Percentiles rank a stretch among this genome's conserved stretches.
Conservation (phyloP, 441 rosid species). For the Corymbia citriodora region DNA sequence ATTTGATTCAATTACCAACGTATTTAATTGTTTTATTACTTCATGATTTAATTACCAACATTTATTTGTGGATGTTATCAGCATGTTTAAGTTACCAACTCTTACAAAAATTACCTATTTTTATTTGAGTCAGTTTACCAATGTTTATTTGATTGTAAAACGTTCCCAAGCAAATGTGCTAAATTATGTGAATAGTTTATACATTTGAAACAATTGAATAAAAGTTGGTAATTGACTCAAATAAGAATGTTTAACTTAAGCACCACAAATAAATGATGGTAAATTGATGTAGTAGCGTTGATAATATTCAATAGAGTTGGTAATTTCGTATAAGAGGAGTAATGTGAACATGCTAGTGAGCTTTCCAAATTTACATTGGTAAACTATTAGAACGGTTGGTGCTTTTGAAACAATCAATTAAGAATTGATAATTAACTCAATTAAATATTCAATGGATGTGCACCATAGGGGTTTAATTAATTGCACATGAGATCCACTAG, state of each 20-base stretch:
- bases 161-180: not conserved
- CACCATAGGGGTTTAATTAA: too few relatives aligned
- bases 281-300: too few relatives aligned
- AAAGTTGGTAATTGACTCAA: too few relatives aligned
- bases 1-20: not conserved
- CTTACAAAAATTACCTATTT: not conserved
- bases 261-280: not conserved
- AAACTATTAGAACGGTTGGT: too few relatives aligned
- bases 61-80: not conserved
- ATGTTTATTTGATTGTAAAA: not conserved
- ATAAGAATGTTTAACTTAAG: not conserved
- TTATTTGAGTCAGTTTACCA: not conserved
- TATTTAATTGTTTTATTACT: not conserved
- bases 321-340: too few relatives aligned
- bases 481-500: too few relatives aligned
- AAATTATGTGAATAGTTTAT: not conserved
- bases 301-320: too few relatives aligned
- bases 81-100: not conserved
- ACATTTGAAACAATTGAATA: not conserved
- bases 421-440: too few relatives aligned
- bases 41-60: not conserved
- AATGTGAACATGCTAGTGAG: too few relatives aligned
- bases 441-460: too few relatives aligned
- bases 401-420: too few relatives aligned
- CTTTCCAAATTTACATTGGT: too few relatives aligned